Conservation (phyloP, 1,284 basidiomycete species). For the Flammula alnicola region DNA sequence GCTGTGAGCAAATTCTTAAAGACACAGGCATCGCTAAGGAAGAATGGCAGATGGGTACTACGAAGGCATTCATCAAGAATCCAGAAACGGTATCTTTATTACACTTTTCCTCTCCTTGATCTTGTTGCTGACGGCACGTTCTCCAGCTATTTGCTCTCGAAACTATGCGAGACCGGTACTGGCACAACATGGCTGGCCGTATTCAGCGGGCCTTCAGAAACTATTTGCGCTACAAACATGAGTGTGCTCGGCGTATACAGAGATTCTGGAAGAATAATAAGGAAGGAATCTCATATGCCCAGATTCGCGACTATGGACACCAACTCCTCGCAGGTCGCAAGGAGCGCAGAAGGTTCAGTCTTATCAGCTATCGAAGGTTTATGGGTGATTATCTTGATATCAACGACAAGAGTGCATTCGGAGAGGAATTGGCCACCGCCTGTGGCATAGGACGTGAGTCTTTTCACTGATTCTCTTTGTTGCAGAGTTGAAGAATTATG, state of each 20-base stretch:
- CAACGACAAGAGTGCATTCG: conserved; percentile 81
- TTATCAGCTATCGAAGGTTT: conserved; percentile 94
- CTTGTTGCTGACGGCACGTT: neutral
- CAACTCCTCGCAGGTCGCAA: conserved; percentile 91
- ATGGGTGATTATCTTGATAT: conserved; percentile 97
- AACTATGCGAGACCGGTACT: conserved; percentile 98
- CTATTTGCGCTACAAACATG: conserved; percentile 94
- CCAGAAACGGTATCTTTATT: conserved; percentile 81
- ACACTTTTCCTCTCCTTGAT: conserved; percentile 8
- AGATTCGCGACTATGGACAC: conserved; percentile 93
- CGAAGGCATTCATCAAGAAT: conserved; percentile 99
- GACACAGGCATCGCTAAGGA: conserved; percentile 96
- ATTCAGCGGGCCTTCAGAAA: conserved; percentile 98
- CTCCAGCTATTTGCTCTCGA: conserved; percentile 93
- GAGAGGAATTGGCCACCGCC: conserved; percentile 77
- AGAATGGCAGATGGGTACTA: conserved; percentile 99
- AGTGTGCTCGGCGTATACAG: conserved; percentile 95
- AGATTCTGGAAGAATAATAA: conserved; percentile 99
- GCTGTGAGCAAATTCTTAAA: conserved; percentile 91
- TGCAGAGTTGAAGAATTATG: conserved; percentile 4
- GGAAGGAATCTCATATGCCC: conserved; percentile 87
- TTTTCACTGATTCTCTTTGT: neutral
- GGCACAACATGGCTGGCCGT: conserved; percentile 99
- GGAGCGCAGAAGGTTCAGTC: conserved; percentile 91
- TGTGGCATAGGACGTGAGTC: conserved; percentile 78